Evolutionary conservation across 2,329 filamentous ascomycete genomes (phyloP), one percentile per base, ranked within the genome.

Genomic region (Colletotrichum nymphaeae): DNA sequence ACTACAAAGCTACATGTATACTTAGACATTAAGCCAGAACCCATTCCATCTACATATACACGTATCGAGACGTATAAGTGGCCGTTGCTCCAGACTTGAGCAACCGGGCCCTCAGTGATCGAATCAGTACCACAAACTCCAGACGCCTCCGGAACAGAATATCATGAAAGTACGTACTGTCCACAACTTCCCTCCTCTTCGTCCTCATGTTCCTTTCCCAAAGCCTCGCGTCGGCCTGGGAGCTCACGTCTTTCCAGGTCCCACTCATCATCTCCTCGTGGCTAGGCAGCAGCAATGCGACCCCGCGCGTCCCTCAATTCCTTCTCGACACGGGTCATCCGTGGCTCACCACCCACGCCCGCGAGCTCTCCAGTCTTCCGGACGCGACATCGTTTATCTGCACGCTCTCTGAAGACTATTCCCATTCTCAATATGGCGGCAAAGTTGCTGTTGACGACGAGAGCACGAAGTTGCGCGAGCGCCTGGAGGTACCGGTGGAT

Each of bases 251-350:
- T 49, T 9, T 63, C 32, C 66, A 62, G 14, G 16, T 46, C 22
- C 62, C 63, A 4, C n/a, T 66, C 19, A 4, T 59, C 4, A 4
- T 59, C 1, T 32, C 68, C 24, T 63, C 52, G 3, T 67, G 68
- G 68, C 62, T 28, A 16, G 56, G 58, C 32, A 24, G n/a, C 5
- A 37, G 42, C 30, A 9, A 11, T 24, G 24, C 26, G 19, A 22
- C 30, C 3, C 32, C 7, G 2, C 46, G 1, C 56, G 35, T 72
- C 24, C 69, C 46, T 19, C 30, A 72, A 12, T 72, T 72, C 63
- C 26, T 67, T 8, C 63, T 67, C 35, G 63, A 63, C 11, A 35
- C 63, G 11, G 1, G 14, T 19, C 42, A 67, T 5, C 56, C 63
- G 0, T 72, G 69, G 69, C 24, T 67, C 28, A 4, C 12, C 0